phyloP scores from a whole-genome alignment of 169 alveolate species.

The Eimeria maxima region DNA sequence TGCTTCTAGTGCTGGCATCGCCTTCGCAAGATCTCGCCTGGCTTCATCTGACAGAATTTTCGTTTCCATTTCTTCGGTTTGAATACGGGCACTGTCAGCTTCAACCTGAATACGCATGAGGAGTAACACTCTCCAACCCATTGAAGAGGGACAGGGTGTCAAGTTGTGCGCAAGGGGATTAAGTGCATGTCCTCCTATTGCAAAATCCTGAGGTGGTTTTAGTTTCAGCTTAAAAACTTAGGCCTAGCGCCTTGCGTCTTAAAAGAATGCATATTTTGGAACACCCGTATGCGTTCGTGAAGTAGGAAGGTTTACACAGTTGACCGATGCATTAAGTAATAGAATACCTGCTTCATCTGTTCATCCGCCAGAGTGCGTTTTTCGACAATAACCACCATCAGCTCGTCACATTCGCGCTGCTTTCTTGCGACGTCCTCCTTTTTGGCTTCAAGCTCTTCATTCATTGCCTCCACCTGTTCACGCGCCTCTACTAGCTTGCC shows the following conservation, averaged over 20 bases:
- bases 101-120: conserved; percentile 89
- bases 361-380: conserved; percentile 94
- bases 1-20: conserved; percentile 97
- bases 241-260: neutral
- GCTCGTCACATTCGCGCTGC: conserved; percentile 95
- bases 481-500: conserved; percentile 95
- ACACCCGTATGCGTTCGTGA: no score
- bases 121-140: neutral
- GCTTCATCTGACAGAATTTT: conserved; percentile 97
- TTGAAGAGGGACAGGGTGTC: neutral
- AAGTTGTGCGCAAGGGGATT: neutral
- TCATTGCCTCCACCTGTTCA: conserved; percentile 94
- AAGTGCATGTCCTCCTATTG: neutral
- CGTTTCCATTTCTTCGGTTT: conserved; percentile 96
- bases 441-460: conserved; percentile 93
- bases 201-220: neutral
- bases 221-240: neutral
- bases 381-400: conserved; percentile 92
- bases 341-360: conserved; percentile 87
- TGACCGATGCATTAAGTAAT: neutral
- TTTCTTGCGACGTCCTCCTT: conserved; percentile 93
- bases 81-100: conserved; percentile 94
- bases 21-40: conserved; percentile 96
- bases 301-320: no score
- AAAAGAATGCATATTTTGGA: neutral